Percentiles rank a stretch among this genome's conserved stretches.
phyloP scores from a whole-genome alignment of 768 basidiomycete species.

The Dacryopinax spathularia region DNA sequence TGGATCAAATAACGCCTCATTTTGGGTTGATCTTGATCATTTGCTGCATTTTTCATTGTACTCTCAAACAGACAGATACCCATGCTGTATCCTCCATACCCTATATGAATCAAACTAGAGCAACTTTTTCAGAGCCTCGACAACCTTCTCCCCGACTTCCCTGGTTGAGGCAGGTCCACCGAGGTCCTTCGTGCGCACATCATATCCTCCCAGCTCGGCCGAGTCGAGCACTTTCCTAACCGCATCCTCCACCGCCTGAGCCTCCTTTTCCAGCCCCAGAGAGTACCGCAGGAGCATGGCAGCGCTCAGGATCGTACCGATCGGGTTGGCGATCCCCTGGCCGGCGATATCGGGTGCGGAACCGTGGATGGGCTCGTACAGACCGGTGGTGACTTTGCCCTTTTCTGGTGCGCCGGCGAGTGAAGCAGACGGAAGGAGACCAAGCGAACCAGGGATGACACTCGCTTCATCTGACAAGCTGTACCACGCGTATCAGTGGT shows the following conservation, averaged over 20 bases:
- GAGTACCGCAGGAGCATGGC: constrained; percentile 93
- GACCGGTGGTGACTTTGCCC: constrained; percentile 66
- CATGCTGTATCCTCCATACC: background rate
- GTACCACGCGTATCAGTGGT: constrained; percentile 7
- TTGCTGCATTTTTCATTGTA: background rate
- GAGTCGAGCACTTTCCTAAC: constrained; percentile 78
- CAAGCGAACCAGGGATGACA: constrained; percentile 94
- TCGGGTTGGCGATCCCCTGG: constrained; percentile 81
- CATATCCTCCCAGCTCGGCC: constrained; percentile 51
- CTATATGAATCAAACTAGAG: constrained; percentile 24
- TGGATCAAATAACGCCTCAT: background rate
- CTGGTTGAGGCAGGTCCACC: constrained; percentile 62
- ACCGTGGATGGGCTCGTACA: constrained; percentile 96
- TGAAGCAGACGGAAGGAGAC: constrained; percentile 89
- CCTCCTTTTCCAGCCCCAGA: constrained; percentile 72
- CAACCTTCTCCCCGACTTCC: constrained; percentile 72
- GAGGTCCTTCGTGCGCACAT: constrained; percentile 72
- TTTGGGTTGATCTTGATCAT: background rate
- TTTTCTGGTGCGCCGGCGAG: constrained; percentile 72
- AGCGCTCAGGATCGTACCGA: constrained; percentile 87
- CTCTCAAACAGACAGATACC: background rate
- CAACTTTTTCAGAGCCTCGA: constrained; percentile 51
- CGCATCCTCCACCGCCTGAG: constrained; percentile 75
- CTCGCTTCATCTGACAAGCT: constrained; percentile 94
- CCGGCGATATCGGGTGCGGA: constrained; percentile 95